Conservation (phyloP, 2,329 filamentous ascomycete species). For the Aspergillus brasiliensis region DNA sequence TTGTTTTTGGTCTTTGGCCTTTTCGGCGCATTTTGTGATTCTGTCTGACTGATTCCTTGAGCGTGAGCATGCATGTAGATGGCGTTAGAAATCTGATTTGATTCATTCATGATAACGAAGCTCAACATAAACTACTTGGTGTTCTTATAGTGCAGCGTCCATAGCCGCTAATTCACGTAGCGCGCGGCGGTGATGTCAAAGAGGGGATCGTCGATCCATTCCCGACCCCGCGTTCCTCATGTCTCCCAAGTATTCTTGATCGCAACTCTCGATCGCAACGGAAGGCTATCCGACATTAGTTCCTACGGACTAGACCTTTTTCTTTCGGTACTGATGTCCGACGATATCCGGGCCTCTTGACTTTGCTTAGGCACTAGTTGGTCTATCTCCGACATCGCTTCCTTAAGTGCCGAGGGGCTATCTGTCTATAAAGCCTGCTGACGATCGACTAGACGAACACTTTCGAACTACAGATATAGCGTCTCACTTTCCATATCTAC, state of each 20-base stretch:
- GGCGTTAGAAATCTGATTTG: conserved; percentile 22
- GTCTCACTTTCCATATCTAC: too few relatives aligned
- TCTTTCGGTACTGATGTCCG: conserved; percentile 5
- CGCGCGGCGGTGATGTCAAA: not conserved
- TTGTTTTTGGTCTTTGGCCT: conserved; percentile 5
- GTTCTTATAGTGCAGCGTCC: not conserved
- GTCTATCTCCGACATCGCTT: conserved; percentile 13
- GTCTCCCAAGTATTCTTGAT: not conserved
- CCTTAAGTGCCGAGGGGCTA: not conserved
- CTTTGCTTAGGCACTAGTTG: not conserved
- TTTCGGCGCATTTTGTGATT: conserved; percentile 4
- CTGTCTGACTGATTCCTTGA: conserved; percentile 23
- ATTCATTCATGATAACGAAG: conserved; percentile 23
- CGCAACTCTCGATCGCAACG: not conserved
- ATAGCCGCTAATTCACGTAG: not conserved
- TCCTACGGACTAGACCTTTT: not conserved
- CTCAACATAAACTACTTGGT: not conserved
- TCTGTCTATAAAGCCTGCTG: not conserved
- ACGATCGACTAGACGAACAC: not conserved
- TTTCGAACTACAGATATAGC: too few relatives aligned
- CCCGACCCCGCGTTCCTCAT: not conserved
- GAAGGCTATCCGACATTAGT: not conserved
- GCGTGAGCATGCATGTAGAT: conserved; percentile 30
- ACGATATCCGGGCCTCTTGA: not conserved
- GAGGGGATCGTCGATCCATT: not conserved